Base-by-base conservation (phyloP, 208 protist genomes). In the Leishmania amazonensis region DNA sequence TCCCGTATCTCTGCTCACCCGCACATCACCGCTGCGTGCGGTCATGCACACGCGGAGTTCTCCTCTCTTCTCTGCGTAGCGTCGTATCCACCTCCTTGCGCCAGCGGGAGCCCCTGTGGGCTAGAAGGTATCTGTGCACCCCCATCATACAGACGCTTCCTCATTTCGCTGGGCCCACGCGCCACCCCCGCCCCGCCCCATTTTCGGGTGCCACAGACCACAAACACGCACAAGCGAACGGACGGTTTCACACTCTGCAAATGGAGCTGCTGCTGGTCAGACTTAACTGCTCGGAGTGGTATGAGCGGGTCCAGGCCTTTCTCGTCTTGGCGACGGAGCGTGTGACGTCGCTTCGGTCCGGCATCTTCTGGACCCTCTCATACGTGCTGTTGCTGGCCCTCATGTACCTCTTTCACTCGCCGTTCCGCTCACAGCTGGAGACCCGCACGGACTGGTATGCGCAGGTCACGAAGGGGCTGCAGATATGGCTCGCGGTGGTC, bases 321-420 rank as follows among this genome's bases (percentile, higher is more conserved):
- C 78, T 86, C 74, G 49, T 86, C 9, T 51, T 40, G 21, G n/a
- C n/a, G 28, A 76, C 77, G 53, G 73, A 60, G 51, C 54, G 77
- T 21, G 58, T 85, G 78, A 83, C 67, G 53, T 79, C 62, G 42
- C 47, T 83, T 5, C 79, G 54, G 47, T 76, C 81, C 38, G 75
- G 79, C 49, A 76, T 89, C 64, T 83, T 84, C 76, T 94, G 90
- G 89, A 89, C 89, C 2, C 17, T 92, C 15, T 78, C 78, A 24
- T 95, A 96, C 79, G 75, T 88, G 8, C 24, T 90, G 19, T 75
- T 93, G 35, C 64, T 97, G 17, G 64, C 81, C 2, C 75, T 86
- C 62, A 92, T 92, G 84, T 97, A 95, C 80, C 85, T 97, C 51
- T 96, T 96, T 70, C 92, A 96, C 81, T 90, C 92, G 2, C 94